Base-by-base conservation (phyloP, 2,329 filamentous ascomycete genomes). In the Diatrype stigma region DNA sequence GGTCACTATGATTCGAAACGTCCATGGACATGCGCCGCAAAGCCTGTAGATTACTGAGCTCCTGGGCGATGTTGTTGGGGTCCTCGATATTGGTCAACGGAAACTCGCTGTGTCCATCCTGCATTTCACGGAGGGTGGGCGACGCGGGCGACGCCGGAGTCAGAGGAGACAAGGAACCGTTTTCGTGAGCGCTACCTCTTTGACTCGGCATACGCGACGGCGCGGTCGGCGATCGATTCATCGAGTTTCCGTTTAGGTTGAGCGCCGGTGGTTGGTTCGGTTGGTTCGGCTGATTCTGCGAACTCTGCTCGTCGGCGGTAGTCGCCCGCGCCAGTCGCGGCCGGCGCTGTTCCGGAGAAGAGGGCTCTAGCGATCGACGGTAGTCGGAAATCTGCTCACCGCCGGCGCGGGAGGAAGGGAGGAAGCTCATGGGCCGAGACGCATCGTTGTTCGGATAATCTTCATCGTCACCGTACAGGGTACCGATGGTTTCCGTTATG, bases 11-110 rank as follows among this genome's bases (percentile, higher is more conserved):
- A 56, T 82, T 96, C 73, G 73, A 83, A 60, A 96, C 89, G 67
- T 95, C 92, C 91, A 96, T 96, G 19, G 92, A 96, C 85, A 96
- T 89, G 57, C 92, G 84, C 60, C 92, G 83, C 55, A 96, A 81
- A 2, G 92, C 92, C 68, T 96, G 91, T 54, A 96, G 73, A 64
- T 96, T 96, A 74, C 87, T 95, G 61, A 96, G 74, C 72, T 96
- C 92, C 71, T 96, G 90, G 23, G 90, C 90, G 52, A 96, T 89
- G 55, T 92, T 90, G 52, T 86, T 91, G 1, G 92, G 87, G 63
- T 93, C 87, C 56, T 91, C 91, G 67, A 96, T 93, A 68, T 94
- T 94, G 64, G 92, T 89, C 56, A 96, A 81, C 60, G 93, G 84
- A 62, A 92, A 93, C 56, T 93, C 81, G 47, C 87, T 85, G 49